Evolutionary conservation across 257 asterid species (phyloP).

Genomic region (Rhazya stricta): DNA sequence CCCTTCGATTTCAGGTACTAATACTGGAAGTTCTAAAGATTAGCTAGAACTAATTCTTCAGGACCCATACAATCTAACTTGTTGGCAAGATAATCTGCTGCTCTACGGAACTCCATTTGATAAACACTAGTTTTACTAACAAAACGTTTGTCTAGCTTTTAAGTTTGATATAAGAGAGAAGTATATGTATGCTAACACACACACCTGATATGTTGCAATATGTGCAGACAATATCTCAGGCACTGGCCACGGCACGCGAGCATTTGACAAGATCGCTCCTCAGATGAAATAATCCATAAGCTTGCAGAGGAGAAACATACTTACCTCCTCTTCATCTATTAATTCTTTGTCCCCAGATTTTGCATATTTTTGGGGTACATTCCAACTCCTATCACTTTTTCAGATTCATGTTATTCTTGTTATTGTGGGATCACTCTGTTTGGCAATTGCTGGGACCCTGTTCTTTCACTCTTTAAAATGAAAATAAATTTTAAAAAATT

Average conservation of each 20-base stretch:
- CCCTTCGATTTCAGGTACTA: neutral
- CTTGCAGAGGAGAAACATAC: constrained; percentile 1
- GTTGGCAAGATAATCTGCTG: neutral
- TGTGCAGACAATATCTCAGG: constrained; percentile 67
- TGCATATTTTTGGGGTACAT: neutral
- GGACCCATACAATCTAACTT: neutral
- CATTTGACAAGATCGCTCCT: constrained; percentile 73
- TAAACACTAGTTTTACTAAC: neutral
- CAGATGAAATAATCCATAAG: constrained; percentile 29
- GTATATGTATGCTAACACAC: neutral
- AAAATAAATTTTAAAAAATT: neutral
- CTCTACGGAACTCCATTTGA: neutral
- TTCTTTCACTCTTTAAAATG: neutral
- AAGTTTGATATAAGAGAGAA: neutral
- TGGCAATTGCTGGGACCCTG: neutral
- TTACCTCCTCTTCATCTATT: constrained; percentile 1
- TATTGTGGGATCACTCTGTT: neutral
- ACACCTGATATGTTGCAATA: neutral
- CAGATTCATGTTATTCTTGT: neutral
- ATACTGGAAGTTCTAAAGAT: neutral
- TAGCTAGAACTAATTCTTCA: neutral
- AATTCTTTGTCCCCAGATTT: constrained; percentile 9
- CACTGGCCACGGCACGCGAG: constrained; percentile 77
- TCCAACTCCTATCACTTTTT: neutral
- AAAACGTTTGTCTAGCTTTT: neutral